These are phyloP conservation scores for Lasiodiplodia hormozganensis DNA, from an alignment of 2,329 filamentous ascomycete species.

Conservation along the genomic window DNA sequence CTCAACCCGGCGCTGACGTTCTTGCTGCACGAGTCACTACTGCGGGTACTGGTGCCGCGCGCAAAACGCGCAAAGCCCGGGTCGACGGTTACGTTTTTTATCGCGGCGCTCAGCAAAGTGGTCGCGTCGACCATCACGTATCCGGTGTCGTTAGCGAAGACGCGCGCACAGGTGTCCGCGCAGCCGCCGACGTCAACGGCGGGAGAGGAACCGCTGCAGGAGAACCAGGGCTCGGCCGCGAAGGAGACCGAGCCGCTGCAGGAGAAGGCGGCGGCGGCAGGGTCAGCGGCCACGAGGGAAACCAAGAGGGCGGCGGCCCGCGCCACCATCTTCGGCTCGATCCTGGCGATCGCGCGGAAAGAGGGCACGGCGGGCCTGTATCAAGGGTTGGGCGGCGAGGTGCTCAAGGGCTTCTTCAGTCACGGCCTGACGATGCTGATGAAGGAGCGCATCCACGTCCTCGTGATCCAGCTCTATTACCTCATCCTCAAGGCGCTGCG, in stretches of 20 bases:
- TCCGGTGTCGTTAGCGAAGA: conserved; percentile 85
- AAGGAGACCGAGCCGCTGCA: conserved; percentile 33
- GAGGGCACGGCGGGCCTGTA: conserved; percentile 77
- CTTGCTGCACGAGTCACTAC: conserved; percentile 77
- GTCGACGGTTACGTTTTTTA: conserved; percentile 64
- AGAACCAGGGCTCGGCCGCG: conserved; percentile 25
- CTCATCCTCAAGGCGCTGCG: conserved; percentile 60
- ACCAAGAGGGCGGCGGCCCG: conserved; percentile 36
- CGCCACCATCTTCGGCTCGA: conserved; percentile 68
- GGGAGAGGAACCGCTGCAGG: neutral
- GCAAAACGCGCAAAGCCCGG: conserved; percentile 61
- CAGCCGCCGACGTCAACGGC: conserved; percentile 36
- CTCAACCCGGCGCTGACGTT: conserved; percentile 89
- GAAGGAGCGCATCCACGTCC: conserved; percentile 77
- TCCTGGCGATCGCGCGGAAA: conserved; percentile 62
- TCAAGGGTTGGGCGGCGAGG: conserved; percentile 75
- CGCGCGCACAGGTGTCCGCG: conserved; percentile 71
- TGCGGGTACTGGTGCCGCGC: conserved; percentile 63
- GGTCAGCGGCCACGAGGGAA: conserved; percentile 34
- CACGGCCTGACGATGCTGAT: conserved; percentile 88
- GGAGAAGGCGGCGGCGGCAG: conserved; percentile 1
- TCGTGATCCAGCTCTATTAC: conserved; percentile 77
- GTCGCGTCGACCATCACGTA: conserved; percentile 80
- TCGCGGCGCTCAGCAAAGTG: conserved; percentile 81
- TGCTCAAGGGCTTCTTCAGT: conserved; percentile 82